Evolutionary conservation across 352 stramenopile genomes (phyloP), one percentile per base, ranked within the genome.

Genomic region (Pilasporangium apinafurcum): DNA sequence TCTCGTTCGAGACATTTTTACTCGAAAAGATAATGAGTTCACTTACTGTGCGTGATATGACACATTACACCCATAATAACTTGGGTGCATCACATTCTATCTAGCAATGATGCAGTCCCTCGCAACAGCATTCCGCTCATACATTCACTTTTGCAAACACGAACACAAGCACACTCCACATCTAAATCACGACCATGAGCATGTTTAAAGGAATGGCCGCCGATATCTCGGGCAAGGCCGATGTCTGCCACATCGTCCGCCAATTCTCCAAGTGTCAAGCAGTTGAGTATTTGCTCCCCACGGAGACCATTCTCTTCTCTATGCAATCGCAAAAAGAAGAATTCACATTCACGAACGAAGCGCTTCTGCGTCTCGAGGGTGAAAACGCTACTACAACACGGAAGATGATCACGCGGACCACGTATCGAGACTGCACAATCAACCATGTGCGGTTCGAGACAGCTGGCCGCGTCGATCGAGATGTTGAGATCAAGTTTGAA

Each of bases 191-290:
- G 20, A 22, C 8, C 16, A 14, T 16, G 5, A 57, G 6, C 4
- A 70, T 83, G 38, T 48, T 82, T 22, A 79, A 77, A 51, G 56
- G 59, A 3, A 33, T 84, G 16, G 64, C 69, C 5, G 61, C 65
- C 14, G 68, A 85, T 35, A 32, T 85, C 28, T 56, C 64, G 12
- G 72, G 72, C 22, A 56, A 57, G 4, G 64, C 61, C n/a, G 68
- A 85, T 46, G 68, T 85, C 31, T 82, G 68, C 54, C 53, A 53
- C 29, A 59, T 61, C 6, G 40, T 78, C 8, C 50, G 39, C 1
- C 59, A 82, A 44, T 61, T 83, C n/a, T 59, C 50, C 41, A 70
- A 80, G 49, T 65, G 50, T 18, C 39, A 65, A n/a, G 66, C 54
- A 1, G 49, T 41, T 0, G 44, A 60, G 28, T 83, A 82, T 44